Evolutionary conservation across 768 basidiomycete genomes (phyloP).

Genomic region (Phlegmacium glaucopus): DNA sequence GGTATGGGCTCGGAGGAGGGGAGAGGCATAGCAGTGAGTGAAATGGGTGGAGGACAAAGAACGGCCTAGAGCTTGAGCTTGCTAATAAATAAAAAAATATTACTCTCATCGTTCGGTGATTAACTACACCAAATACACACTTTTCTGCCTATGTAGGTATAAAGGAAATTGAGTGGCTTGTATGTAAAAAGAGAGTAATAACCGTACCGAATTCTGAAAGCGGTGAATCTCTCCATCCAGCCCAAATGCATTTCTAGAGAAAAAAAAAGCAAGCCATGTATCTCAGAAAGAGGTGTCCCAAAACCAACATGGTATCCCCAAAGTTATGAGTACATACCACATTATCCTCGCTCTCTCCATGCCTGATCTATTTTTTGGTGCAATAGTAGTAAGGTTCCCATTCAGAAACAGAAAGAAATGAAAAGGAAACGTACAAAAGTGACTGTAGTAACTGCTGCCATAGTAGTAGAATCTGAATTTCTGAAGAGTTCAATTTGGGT

Average conservation of each 20-base stretch:
- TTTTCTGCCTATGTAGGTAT: constrained; percentile 18
- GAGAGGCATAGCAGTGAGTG: constrained; percentile 61
- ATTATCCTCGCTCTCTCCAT: constrained; percentile 61
- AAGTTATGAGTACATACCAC: constrained; percentile 41
- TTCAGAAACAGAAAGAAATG: not conserved
- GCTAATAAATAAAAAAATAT: constrained; percentile 27
- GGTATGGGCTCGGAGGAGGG: constrained; percentile 59
- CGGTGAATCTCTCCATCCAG: constrained; percentile 76
- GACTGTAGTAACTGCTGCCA: not conserved
- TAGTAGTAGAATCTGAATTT: too few relatives aligned
- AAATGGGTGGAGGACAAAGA: constrained; percentile 47
- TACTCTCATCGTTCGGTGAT: not conserved
- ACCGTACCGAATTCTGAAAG: constrained; percentile 64
- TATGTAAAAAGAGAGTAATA: not conserved
- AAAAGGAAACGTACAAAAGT: constrained; percentile 1
- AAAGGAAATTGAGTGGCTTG: not conserved
- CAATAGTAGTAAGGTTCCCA: not conserved
- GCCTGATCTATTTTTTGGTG: constrained; percentile 16
- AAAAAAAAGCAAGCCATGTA: not conserved
- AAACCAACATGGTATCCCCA: too few relatives aligned
- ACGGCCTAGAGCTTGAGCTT: constrained; percentile 60
- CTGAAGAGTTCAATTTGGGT: too few relatives aligned
- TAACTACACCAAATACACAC: not conserved
- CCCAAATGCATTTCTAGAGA: constrained; percentile 50
- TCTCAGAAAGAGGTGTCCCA: not conserved